These are phyloP conservation scores for Schizonepeta tenuifolia DNA, from an alignment of 257 asterid genomes.

Conservation along the genomic window DNA sequence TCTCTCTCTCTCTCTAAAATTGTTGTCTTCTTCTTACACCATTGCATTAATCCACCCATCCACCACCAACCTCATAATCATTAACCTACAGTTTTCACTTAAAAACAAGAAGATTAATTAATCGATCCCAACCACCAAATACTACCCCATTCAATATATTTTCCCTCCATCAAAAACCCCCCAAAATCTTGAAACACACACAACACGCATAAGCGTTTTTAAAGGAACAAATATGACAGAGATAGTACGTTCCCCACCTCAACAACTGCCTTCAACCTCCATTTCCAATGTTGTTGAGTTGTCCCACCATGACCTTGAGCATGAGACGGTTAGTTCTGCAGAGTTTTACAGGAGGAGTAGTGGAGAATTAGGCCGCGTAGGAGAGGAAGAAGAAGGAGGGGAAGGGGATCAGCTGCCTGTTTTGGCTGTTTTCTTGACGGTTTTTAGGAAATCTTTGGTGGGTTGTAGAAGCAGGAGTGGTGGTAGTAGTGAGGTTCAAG, in stretches of 20 bases:
- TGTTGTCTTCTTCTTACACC: constrained; percentile 20
- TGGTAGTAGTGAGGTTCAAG: background rate
- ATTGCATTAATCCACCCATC: constrained; percentile 26
- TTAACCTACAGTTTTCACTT: constrained; percentile 7
- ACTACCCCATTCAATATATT: constrained; percentile 26
- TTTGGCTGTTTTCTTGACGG: constrained; percentile 45
- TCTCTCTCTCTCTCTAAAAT: background rate
- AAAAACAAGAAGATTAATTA: constrained; percentile 17
- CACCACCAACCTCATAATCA: constrained; percentile 31
- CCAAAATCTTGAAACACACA: constrained; percentile 44
- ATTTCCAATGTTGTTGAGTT: constrained; percentile 54
- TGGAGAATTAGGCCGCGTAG: background rate
- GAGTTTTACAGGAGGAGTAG: constrained; percentile 39
- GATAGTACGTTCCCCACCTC: constrained; percentile 53
- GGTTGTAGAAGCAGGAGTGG: constrained; percentile 45
- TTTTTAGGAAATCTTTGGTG: constrained; percentile 55
- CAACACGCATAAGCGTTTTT: constrained; percentile 28
- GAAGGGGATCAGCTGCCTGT: constrained; percentile 40
- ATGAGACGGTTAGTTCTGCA: constrained; percentile 24
- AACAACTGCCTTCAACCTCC: constrained; percentile 44
- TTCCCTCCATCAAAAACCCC: constrained; percentile 32
- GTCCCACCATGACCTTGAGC: constrained; percentile 43
- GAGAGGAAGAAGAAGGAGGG: background rate
- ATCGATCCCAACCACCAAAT: constrained; percentile 50
- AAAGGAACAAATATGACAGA: constrained; percentile 50